phyloP scores from a whole-genome alignment of 805 yeast genomes.

The Clavispora fructus region DNA sequence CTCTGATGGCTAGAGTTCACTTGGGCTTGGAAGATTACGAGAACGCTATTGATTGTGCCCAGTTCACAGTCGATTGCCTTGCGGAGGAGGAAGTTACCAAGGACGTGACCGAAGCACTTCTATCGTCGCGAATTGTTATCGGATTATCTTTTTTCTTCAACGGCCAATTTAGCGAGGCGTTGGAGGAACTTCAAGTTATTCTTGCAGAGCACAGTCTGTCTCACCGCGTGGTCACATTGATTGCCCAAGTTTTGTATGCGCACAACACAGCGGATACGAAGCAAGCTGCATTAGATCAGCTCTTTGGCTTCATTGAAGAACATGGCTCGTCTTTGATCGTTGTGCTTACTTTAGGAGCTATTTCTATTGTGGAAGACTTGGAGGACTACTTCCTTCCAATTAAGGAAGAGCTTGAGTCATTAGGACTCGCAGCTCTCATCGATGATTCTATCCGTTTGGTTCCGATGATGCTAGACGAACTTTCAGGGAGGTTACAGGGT shows the following conservation, averaged over 20 bases:
- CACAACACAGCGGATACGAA: slow-evolving; percentile 71
- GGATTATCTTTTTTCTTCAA: slow-evolving; percentile 69
- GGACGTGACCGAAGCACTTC: slow-evolving; percentile 21
- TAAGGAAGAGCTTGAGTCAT: slow-evolving; percentile 55
- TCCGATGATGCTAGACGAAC: slow-evolving; percentile 53
- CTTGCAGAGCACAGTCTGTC: slow-evolving; percentile 49
- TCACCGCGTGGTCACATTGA: slow-evolving; percentile 61
- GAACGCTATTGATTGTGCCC: slow-evolving; percentile 57
- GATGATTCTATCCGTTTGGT: slow-evolving; percentile 50
- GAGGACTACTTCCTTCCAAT: slow-evolving; percentile 59
- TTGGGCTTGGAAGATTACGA: slow-evolving; percentile 56
- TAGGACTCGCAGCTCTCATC: slow-evolving; percentile 43
- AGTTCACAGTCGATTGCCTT: slow-evolving; percentile 46
- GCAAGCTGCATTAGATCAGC: slow-evolving; percentile 79
- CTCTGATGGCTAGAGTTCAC: slow-evolving; percentile 67
- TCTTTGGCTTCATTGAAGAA: slow-evolving; percentile 58
- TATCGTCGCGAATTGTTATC: slow-evolving; percentile 63
- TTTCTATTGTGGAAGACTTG: slow-evolving; percentile 59
- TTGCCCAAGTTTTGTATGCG: slow-evolving; percentile 77
- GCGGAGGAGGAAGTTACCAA: slow-evolving; percentile 31
- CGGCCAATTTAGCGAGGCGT: slow-evolving; percentile 57
- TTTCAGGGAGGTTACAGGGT: slow-evolving; percentile 38
- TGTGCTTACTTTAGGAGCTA: slow-evolving; percentile 73
- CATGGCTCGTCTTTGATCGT: slow-evolving; percentile 64
- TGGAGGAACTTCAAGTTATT: slow-evolving; percentile 64